phyloP scores from a whole-genome alignment of 2,329 filamentous ascomycete genomes.

The Nigrospora oryzae region DNA sequence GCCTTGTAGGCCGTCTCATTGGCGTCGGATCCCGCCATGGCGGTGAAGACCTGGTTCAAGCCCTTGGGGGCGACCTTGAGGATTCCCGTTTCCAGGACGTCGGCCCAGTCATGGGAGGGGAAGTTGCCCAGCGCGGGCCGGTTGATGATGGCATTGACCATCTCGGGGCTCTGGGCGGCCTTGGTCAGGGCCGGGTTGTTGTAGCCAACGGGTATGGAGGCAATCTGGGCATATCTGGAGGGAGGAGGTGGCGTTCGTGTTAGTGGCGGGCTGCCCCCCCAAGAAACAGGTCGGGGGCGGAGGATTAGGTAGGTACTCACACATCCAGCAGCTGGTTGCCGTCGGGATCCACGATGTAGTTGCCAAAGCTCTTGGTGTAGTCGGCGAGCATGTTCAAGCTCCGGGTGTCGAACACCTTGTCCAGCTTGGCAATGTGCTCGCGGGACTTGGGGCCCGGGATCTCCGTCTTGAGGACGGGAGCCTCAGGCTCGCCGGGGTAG shows the following conservation, averaged over 20 bases:
- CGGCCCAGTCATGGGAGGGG: slow-evolving; percentile 75
- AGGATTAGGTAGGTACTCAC: slow-evolving; percentile 31
- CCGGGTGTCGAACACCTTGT: slow-evolving; percentile 76
- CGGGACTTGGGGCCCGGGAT: slow-evolving; percentile 73
- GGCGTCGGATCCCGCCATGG: slow-evolving; percentile 80
- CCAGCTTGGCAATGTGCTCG: slow-evolving; percentile 60
- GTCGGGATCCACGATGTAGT: slow-evolving; percentile 70
- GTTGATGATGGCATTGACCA: slow-evolving; percentile 77
- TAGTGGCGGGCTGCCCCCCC: neutral
- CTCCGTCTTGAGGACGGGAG: slow-evolving; percentile 43
- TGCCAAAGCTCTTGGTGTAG: slow-evolving; percentile 67
- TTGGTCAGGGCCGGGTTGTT: slow-evolving; percentile 73
- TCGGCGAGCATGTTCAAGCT: slow-evolving; percentile 78
- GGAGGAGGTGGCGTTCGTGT: neutral
- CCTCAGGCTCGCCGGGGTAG: slow-evolving; percentile 37
- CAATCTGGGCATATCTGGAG: slow-evolving; percentile 75
- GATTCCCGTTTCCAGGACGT: slow-evolving; percentile 70
- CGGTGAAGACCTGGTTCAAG: slow-evolving; percentile 82
- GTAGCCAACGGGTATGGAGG: slow-evolving; percentile 86
- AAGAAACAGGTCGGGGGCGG: neutral
- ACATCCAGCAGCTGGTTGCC: slow-evolving; percentile 68
- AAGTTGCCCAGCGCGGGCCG: slow-evolving; percentile 87
- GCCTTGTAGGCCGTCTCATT: slow-evolving; percentile 95
- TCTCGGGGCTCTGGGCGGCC: slow-evolving; percentile 66
- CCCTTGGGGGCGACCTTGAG: slow-evolving; percentile 78